Evolutionary conservation across 1,284 basidiomycete genomes (phyloP), one percentile per base, ranked within the genome.

Genomic region (Cryptococcus sp.): DNA sequence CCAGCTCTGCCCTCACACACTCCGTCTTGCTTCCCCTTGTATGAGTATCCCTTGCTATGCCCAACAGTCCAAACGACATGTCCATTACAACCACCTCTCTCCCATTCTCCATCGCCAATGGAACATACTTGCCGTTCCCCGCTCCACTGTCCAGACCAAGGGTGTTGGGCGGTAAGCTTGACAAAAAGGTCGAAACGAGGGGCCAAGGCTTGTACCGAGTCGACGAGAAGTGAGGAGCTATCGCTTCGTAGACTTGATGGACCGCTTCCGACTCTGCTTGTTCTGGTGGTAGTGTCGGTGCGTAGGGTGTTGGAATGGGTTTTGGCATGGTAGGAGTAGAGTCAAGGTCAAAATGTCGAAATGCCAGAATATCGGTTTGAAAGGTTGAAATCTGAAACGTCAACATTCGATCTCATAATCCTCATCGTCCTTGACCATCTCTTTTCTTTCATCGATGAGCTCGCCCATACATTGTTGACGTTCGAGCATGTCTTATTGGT

Each of bases 121-220:
- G 82, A 1, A 98, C 80, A 70, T 97, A 97, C 78, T 97, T 97
- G 39, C 95, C 95, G 59, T 99, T 99, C 0, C 95, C 95, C 18
- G 91, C 93, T 7, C 95, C 95, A 11, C 90, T 84, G 71, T 99
- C 95, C 14, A 97, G 80, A 5, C 95, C 94, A 21, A 97, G 73
- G 68, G 82, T 86, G 21, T 89, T 85, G 7, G 82, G 72, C 3
- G 87, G 82, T 2, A 97, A 68, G 16, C 78, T 79, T 5, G 79
- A 76, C 32, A 98, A 78, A 68, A 97, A 99, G 18, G 75, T 69
- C 10, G 85, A 79, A 41, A 97, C 88, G 52, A 97, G 82, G 0
- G 94, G 94, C 94, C 94, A 99, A 51, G 92, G 92, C 85, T 97
- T 97, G 77, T 97, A 93, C 32, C 93, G 80, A 4, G 93, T 97